Percentiles rank a stretch among this genome's conserved stretches.
phyloP scores from a whole-genome alignment of 2,329 filamentous ascomycete genomes.

The Xylogone sp. region DNA sequence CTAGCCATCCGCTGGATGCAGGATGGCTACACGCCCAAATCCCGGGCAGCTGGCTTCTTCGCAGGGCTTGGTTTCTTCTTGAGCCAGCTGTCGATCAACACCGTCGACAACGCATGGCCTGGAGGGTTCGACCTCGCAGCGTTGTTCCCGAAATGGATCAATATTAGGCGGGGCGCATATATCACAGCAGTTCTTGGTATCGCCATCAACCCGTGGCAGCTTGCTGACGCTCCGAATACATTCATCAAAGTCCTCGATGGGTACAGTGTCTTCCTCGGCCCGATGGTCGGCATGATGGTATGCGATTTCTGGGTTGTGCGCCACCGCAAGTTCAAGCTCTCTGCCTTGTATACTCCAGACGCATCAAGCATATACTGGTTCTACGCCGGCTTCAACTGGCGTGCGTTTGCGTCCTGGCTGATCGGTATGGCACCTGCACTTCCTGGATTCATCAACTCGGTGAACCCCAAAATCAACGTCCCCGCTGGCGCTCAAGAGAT shows the following conservation, averaged over 20 bases:
- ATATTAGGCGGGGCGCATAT: conserved; percentile 50
- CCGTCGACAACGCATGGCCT: conserved; percentile 44
- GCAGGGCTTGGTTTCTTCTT: conserved; percentile 39
- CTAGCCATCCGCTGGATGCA: conserved; percentile 38
- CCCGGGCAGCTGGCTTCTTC: conserved; percentile 43
- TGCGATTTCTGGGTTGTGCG: conserved; percentile 54
- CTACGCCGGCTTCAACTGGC: conserved; percentile 38
- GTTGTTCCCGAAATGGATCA: conserved; percentile 48
- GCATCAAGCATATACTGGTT: conserved; percentile 39
- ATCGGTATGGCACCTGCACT: conserved; percentile 27
- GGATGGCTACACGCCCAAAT: conserved; percentile 33
- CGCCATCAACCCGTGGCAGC: conserved; percentile 46
- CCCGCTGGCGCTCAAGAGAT: conserved; percentile 32
- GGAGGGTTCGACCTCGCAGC: conserved; percentile 53
- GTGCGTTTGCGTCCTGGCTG: conserved; percentile 35
- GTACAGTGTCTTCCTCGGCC: conserved; percentile 43
- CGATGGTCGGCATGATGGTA: conserved; percentile 49
- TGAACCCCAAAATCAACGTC: conserved; percentile 14
- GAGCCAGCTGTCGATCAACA: conserved; percentile 41
- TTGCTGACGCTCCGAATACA: conserved; percentile 38
- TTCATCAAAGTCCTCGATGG: conserved; percentile 43
- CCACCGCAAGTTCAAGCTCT: conserved; percentile 33
- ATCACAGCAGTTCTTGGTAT: conserved; percentile 42
- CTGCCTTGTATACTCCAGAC: conserved; percentile 36
- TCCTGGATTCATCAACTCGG: conserved; percentile 25